Evolutionary conservation across 2,329 filamentous ascomycete species (phyloP).

Genomic region (Pseudofabraea citricarpa): DNA sequence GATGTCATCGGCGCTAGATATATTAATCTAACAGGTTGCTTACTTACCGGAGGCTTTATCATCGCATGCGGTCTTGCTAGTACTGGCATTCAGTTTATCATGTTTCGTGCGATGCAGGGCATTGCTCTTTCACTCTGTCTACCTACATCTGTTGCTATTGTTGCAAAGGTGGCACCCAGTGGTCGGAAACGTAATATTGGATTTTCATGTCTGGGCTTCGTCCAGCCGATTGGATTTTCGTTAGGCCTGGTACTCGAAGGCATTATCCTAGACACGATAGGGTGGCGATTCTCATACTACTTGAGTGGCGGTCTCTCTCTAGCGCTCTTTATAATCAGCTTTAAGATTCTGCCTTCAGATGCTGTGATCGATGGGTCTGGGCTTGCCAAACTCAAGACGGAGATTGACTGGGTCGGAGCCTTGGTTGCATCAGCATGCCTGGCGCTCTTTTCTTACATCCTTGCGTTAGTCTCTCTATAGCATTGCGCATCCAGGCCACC

Average conservation of each 20-base stretch:
- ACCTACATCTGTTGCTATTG: conserved; percentile 43
- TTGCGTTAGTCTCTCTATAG: conserved; percentile 37
- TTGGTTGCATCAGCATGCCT: conserved; percentile 40
- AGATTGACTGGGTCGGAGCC: conserved; percentile 52
- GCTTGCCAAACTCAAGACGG: conserved; percentile 24
- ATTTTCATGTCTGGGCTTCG: conserved; percentile 39
- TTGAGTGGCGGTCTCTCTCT: conserved; percentile 32
- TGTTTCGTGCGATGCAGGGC: conserved; percentile 41
- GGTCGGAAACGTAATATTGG: conserved; percentile 33
- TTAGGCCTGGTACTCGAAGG: conserved; percentile 46
- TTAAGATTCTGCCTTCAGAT: conserved; percentile 31
- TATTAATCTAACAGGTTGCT: conserved; percentile 39
- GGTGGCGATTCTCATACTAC: conserved; percentile 45
- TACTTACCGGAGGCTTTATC: conserved; percentile 37
- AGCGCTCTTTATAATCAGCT: conserved; percentile 28
- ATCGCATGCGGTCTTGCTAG: conserved; percentile 36
- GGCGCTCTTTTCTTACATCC: conserved; percentile 45
- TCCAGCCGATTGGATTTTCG: conserved; percentile 44
- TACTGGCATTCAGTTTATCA: conserved; percentile 37
- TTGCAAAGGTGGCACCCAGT: conserved; percentile 38
- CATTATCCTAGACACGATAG: conserved; percentile 39
- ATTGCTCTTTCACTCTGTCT: conserved; percentile 42
- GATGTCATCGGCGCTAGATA: conserved; percentile 41
- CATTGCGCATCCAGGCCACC: neutral
- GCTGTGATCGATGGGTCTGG: conserved; percentile 24